Base-by-base conservation (phyloP, 1,139 yeast species). In the Yamadazyma oceani region DNA sequence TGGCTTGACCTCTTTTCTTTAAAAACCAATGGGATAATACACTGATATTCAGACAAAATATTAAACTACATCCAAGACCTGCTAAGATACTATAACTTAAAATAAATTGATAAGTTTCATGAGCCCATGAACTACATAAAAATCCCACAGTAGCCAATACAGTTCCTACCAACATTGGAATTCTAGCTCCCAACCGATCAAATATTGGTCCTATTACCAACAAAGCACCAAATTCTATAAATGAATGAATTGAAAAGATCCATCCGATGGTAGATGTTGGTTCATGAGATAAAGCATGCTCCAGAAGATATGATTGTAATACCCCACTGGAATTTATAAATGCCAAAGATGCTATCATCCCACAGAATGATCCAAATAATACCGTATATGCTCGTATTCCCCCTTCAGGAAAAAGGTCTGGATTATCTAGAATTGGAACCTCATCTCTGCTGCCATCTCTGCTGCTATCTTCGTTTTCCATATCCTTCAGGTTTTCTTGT, bases 21-120 rank as follows among this genome's bases (percentile, higher is more conserved):
- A 69, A 63, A 50, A 79, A 83, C 79, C 82, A 82, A 50, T 82
- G 87, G 12, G 85, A 75, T 22, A 81, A 61, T 1, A 73, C 76
- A 1, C 85, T 78, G 11, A 82, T 66, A 25, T 76, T 60, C 0
- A 85, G 83, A 6, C 79, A 73, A 64, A 79, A 75, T 7, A 80
- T 65, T 31, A 82, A 51, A 15, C 85, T 72, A n/a, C 77, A 63
- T 0, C 85, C 83, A 5, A 78, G 34, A 0, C 86, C 88, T 2
- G 78, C 70, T 4, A 76, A 55, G 2, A 80, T 54, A 15, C 84
- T 74, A n/a, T 83, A 75, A 4, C 81, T 69, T 14, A 83, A 61
- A 15, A 82, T 66, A 47, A 83, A 81, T 46, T 82, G 88, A 53
- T 73, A 78, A 36, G 78, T 72, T 26, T 66, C 55, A 3, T 54